Percentiles rank a stretch among this genome's conserved stretches.
Conservation (phyloP, 345 rosid genomes). For the Tarenaya hassleriana region DNA sequence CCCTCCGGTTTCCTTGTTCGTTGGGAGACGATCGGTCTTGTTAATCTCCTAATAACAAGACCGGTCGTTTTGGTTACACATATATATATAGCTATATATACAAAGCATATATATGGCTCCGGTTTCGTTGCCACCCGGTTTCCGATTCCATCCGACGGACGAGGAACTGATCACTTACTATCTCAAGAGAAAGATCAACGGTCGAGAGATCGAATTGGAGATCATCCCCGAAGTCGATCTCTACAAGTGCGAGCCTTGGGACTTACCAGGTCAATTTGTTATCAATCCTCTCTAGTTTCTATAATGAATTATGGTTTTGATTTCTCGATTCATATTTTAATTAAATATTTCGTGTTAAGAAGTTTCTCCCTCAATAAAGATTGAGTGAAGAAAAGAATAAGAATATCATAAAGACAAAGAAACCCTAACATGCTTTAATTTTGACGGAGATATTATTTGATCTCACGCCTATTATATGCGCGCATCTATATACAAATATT, state of each 20-base stretch:
- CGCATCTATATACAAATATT: neutral
- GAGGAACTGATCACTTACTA: conserved; percentile 71
- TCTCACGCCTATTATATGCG: neutral
- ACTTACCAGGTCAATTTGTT: conserved; percentile 52
- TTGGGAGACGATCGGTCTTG: no score
- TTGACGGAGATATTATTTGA: neutral
- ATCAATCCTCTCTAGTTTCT: no score
- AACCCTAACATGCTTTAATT: conserved; percentile 31
- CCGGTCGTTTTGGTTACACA: neutral
- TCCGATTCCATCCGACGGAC: conserved; percentile 77
- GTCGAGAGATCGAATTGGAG: conserved; percentile 58
- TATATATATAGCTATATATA: neutral
- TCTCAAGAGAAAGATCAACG: conserved; percentile 62
- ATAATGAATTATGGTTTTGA: neutral
- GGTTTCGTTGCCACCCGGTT: conserved; percentile 75
- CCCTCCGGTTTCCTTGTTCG: neutral
- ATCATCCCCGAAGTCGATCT: conserved; percentile 78
- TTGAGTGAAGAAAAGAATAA: conserved; percentile 31
- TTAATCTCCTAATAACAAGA: neutral
- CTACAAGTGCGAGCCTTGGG: conserved; percentile 87
- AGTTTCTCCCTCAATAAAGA: no score
- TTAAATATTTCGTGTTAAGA: no score
- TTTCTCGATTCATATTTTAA: no score
- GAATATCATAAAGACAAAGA: conserved; percentile 28
- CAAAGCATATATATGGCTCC: conserved; percentile 43